Conservation (phyloP, 2,329 filamentous ascomycete genomes). For the Arthrobotrys conoides region DNA sequence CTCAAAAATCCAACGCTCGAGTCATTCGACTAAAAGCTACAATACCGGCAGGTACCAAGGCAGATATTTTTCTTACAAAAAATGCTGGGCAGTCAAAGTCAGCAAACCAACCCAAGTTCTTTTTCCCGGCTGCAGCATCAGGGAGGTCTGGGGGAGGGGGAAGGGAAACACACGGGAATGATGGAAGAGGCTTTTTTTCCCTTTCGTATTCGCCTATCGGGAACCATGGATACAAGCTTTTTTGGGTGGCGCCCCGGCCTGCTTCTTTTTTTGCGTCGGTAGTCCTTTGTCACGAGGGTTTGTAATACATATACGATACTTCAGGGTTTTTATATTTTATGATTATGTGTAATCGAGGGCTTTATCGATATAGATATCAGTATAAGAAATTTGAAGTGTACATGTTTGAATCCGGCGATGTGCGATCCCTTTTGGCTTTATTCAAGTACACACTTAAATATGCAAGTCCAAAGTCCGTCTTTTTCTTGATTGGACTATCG, state of each 20-base stretch:
- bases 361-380: no score
- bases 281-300: not conserved
- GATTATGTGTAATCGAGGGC: not conserved
- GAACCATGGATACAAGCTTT: slow-evolving; percentile 47
- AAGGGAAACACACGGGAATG: slow-evolving; percentile 5
- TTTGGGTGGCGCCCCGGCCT: slow-evolving; percentile 35
- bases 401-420: slow-evolving; percentile 1
- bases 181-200: slow-evolving; percentile 25
- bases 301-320: not conserved
- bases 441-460: no score
- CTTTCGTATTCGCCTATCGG: slow-evolving; percentile 58
- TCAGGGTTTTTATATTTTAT: not conserved
- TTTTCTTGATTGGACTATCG: not conserved
- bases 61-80: no score
- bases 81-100: not conserved
- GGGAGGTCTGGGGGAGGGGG: not conserved
- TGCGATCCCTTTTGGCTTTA: no score
- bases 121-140: not conserved
- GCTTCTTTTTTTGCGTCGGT: slow-evolving; percentile 4
- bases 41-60: not conserved
- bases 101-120: no score
- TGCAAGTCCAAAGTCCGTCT: no score
- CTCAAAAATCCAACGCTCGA: not conserved
- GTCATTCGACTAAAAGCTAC: not conserved
- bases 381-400: no score